Evolutionary conservation across 345 rosid genomes (phyloP), one percentile per base, ranked within the genome.

Genomic region (Rhizophora mangle): DNA sequence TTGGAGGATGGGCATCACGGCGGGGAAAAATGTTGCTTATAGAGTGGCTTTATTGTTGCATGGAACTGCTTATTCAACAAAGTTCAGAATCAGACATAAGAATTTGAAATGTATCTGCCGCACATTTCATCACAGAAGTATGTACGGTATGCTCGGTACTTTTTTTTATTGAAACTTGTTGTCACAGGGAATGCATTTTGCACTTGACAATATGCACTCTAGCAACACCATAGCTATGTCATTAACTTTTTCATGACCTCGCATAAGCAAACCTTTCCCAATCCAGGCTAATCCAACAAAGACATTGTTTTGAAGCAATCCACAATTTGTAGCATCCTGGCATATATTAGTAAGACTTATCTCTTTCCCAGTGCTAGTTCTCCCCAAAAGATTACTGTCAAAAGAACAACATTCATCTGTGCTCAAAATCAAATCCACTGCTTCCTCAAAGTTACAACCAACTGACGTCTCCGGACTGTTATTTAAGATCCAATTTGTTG

Each of bases 261-360:
- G 86, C 93, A 95, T 83, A 68, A 95, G 89, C 79, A 95, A 79
- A 64, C 96, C 99, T 81, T 95, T 95, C 55, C 93, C 97, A 65
- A 92, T 85, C 99, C 99, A 95, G 62, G 96, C 91, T 75, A 91
- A 76, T 70, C 96, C 99, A 67, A 75, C 65, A 60, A 92, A 81
- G 59, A 89, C 89, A 78, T 73, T 84, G 69, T 64, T 77, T 76
- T 84, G 92, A 81, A 85, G 81, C 63, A 66, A 74, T 69, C 43
- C 69, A 76, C 67, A 57, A 63, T 72, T 82, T 63, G 64, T 72
- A 53, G 73, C 77, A 75, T 82, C 80, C 43, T 69, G 81, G 68
- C 80, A 78, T 69, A 84, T 68, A 71, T 79, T 73, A 68, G 67
- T 24, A 66, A 81, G 64, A 67, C 53, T 34, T 31, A 69, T 69